phyloP scores from a whole-genome alignment of 495 filamentous ascomycete genomes.

The Annulohypoxylon moriforme region DNA sequence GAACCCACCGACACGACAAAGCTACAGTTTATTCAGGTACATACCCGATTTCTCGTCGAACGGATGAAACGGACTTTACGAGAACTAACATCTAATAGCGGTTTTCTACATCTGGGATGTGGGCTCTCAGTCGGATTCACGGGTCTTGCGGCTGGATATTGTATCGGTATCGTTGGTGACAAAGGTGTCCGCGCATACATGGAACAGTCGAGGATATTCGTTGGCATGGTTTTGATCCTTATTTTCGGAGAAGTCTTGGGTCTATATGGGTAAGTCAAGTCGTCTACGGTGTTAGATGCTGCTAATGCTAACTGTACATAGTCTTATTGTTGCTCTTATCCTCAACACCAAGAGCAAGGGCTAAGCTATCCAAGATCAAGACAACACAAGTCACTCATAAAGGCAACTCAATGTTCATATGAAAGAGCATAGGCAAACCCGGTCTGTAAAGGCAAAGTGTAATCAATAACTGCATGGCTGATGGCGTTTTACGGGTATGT shows the following conservation, averaged over 20 bases:
- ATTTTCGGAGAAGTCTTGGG: slow-evolving; percentile 99
- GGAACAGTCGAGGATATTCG: slow-evolving; percentile 93
- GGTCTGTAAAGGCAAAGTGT: slow-evolving; percentile 36
- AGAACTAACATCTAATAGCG: slow-evolving; percentile 60
- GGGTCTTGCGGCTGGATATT: slow-evolving; percentile 95
- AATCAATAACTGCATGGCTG: slow-evolving; percentile 47
- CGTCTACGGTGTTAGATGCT: not conserved
- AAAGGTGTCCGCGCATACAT: slow-evolving; percentile 93
- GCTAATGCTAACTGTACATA: slow-evolving; percentile 34
- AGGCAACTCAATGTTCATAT: slow-evolving; percentile 16
- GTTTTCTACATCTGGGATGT: slow-evolving; percentile 91
- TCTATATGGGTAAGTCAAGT: slow-evolving; percentile 84
- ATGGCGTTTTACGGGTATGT: slow-evolving; percentile 49
- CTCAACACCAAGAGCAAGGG: slow-evolving; percentile 67
- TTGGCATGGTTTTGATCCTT: slow-evolving; percentile 97
- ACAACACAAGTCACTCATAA: slow-evolving; percentile 8
- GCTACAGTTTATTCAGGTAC: slow-evolving; percentile 86
- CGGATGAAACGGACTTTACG: not conserved
- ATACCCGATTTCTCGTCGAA: slow-evolving; percentile 38
- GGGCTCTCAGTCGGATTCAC: slow-evolving; percentile 93
- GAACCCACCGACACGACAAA: slow-evolving; percentile 67
- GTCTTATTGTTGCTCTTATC: slow-evolving; percentile 63
- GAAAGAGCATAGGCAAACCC: slow-evolving; percentile 26
- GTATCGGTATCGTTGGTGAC: slow-evolving; percentile 95
- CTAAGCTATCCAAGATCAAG: slow-evolving; percentile 38